Conservation (phyloP, 768 basidiomycete genomes). For the Mycena latifolia region DNA sequence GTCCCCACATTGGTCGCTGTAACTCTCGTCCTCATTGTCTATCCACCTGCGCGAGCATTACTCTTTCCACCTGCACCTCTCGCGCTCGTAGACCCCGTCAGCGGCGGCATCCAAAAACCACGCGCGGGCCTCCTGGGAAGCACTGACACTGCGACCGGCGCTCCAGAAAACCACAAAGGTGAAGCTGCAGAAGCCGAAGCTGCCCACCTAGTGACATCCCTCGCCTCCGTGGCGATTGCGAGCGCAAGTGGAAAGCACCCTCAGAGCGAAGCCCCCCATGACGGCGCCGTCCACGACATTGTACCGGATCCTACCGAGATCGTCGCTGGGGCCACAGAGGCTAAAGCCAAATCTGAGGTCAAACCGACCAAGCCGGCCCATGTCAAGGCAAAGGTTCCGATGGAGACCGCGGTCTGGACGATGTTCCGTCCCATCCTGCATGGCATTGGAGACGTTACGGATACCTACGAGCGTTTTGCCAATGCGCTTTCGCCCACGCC, state of each 20-base stretch:
- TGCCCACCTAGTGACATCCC: constrained; percentile 46
- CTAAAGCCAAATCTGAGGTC: constrained; percentile 22
- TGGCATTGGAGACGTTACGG: constrained; percentile 19
- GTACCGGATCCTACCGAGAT: constrained; percentile 46
- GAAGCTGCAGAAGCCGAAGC: constrained; percentile 56
- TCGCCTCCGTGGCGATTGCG: constrained; percentile 47
- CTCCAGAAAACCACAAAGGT: constrained; percentile 49
- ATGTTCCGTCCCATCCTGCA: constrained; percentile 26
- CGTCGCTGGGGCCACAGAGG: too few relatives aligned
- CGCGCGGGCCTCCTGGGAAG: constrained; percentile 46
- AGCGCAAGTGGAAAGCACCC: constrained; percentile 43
- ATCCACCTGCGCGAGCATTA: constrained; percentile 46
- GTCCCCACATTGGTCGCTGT: constrained; percentile 47
- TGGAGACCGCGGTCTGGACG: constrained; percentile 25
- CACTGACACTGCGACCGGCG: constrained; percentile 48
- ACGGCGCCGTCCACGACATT: constrained; percentile 34
- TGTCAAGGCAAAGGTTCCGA: constrained; percentile 22
- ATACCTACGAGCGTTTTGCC: constrained; percentile 22
- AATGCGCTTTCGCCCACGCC: constrained; percentile 53
- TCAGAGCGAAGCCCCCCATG: constrained; percentile 29
- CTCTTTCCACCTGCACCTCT: constrained; percentile 53
- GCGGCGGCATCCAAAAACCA: constrained; percentile 50
- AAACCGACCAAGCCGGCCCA: constrained; percentile 17
- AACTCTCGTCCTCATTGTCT: constrained; percentile 50
- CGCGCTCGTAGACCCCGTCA: constrained; percentile 44